Percentiles rank a stretch among this genome's conserved stretches.
Evolutionary conservation across 1,139 yeast genomes (phyloP).

Genomic region (Geotrichum europaeum): DNA sequence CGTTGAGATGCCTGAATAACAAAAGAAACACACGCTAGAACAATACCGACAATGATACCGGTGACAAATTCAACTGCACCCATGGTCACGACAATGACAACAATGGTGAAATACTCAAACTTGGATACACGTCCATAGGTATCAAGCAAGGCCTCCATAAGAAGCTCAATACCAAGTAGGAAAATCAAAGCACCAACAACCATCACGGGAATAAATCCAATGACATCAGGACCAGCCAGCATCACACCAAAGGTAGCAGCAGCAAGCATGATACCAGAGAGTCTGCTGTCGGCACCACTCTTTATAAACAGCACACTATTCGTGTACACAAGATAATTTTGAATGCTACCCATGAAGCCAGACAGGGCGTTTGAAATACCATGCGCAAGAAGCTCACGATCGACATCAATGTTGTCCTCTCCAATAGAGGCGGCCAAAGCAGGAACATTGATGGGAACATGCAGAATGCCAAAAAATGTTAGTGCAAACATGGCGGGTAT

Average conservation of each 20-base stretch:
- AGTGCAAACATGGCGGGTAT: conserved; percentile 92
- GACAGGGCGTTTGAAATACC: conserved; percentile 87
- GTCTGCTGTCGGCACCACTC: conserved; percentile 86
- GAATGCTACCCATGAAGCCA: conserved; percentile 81
- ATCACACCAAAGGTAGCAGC: conserved; percentile 71
- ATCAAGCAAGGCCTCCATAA: conserved; percentile 81
- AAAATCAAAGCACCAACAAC: conserved; percentile 92
- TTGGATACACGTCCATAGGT: conserved; percentile 69
- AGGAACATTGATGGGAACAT: conserved; percentile 96
- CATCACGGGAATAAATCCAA: conserved; percentile 89
- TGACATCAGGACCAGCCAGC: conserved; percentile 86
- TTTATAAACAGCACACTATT: conserved; percentile 85
- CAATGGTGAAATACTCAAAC: conserved; percentile 78
- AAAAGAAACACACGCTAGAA: conserved; percentile 86
- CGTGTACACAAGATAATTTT: conserved; percentile 89
- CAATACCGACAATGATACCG: conserved; percentile 85
- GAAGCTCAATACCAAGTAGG: conserved; percentile 79
- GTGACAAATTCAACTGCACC: conserved; percentile 92
- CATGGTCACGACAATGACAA: conserved; percentile 84
- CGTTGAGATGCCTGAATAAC: conserved; percentile 84
- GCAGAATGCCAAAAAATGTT: conserved; percentile 90
- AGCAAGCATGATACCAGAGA: conserved; percentile 85
- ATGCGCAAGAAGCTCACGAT: conserved; percentile 88
- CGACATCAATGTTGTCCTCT: conserved; percentile 76
- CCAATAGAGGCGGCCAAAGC: conserved; percentile 89